phyloP scores from a whole-genome alignment of 371 early-diverging fungal genomes.

The Lichtheimia corymbifera region DNA sequence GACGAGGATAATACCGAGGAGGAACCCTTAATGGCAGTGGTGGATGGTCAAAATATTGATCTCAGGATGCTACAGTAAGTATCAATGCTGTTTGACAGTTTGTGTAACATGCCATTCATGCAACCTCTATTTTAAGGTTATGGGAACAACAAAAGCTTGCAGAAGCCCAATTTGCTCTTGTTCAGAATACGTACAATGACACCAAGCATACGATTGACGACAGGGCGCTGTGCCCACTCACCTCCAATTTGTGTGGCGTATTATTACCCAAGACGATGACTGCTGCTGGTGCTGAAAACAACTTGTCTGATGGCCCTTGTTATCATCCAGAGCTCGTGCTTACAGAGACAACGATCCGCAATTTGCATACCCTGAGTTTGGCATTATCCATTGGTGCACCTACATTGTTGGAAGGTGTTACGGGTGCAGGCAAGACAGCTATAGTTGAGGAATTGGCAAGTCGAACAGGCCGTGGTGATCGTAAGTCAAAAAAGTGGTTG shows the following conservation, averaged over 20 bases:
- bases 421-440: constrained; percentile 96
- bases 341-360: constrained; percentile 73
- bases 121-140: constrained; percentile 20
- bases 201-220: constrained; percentile 24
- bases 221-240: constrained; percentile 54
- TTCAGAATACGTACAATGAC: constrained; percentile 40
- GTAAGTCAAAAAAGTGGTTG: constrained; percentile 14
- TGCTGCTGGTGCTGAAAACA: constrained; percentile 15
- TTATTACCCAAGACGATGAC: constrained; percentile 45
- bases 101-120: not conserved
- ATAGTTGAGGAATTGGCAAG: constrained; percentile 90
- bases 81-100: not conserved
- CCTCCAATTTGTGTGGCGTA: constrained; percentile 69
- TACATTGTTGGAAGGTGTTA: constrained; percentile 90
- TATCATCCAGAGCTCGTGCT: constrained; percentile 57
- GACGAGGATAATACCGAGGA: constrained; percentile 25
- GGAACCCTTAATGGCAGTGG: constrained; percentile 30
- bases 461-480: constrained; percentile 61
- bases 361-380: constrained; percentile 76
- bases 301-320: constrained; percentile 6
- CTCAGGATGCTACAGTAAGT: constrained; percentile 49
- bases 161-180: constrained; percentile 33
- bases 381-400: constrained; percentile 88
- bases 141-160: constrained; percentile 48
- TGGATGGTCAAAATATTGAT: constrained; percentile 39